Evolutionary conservation across 2,329 filamentous ascomycete species (phyloP).

Genomic region (Pyricularia pennisetigena): DNA sequence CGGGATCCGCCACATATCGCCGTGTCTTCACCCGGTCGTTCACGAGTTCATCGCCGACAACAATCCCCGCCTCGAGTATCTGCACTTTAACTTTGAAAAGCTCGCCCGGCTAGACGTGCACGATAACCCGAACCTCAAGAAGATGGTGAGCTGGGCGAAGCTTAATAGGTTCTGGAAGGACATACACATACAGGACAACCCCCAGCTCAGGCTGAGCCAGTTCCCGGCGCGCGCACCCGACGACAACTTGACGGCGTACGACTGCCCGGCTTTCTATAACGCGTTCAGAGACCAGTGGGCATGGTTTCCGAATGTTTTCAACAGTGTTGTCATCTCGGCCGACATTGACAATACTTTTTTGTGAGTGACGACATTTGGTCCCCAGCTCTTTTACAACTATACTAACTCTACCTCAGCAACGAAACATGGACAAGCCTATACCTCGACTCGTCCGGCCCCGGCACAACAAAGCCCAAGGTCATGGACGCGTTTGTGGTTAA

Average conservation of each 20-base stretch:
- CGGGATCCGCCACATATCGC: conserved; percentile 2
- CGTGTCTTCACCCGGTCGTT: conserved; percentile 2
- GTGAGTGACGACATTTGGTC: neutral
- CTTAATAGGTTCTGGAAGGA: conserved; percentile 2
- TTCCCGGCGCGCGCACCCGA: neutral
- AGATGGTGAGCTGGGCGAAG: conserved; percentile 2
- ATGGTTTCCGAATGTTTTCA: conserved; percentile 4
- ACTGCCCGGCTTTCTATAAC: neutral
- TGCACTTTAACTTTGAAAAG: conserved; percentile 6
- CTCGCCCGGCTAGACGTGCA: conserved; percentile 4
- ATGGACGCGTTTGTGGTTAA: conserved; percentile 3
- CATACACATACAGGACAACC: conserved; percentile 5
- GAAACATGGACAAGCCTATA: neutral
- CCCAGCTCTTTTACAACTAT: neutral
- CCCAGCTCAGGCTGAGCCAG: neutral
- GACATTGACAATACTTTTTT: conserved; percentile 6
- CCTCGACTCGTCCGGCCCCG: neutral
- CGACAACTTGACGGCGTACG: conserved; percentile 1
- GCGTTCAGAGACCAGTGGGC: conserved; percentile 1
- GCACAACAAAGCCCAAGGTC: conserved; percentile 4
- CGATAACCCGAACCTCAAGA: conserved; percentile 5
- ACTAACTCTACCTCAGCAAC: conserved; percentile 1
- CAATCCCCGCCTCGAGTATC: conserved; percentile 5
- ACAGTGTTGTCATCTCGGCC: conserved; percentile 4
- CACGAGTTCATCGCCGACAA: conserved; percentile 6